These are phyloP conservation scores for Podospora pseudocomata DNA, from an alignment of 495 filamentous ascomycete genomes.

Conservation along the genomic window DNA sequence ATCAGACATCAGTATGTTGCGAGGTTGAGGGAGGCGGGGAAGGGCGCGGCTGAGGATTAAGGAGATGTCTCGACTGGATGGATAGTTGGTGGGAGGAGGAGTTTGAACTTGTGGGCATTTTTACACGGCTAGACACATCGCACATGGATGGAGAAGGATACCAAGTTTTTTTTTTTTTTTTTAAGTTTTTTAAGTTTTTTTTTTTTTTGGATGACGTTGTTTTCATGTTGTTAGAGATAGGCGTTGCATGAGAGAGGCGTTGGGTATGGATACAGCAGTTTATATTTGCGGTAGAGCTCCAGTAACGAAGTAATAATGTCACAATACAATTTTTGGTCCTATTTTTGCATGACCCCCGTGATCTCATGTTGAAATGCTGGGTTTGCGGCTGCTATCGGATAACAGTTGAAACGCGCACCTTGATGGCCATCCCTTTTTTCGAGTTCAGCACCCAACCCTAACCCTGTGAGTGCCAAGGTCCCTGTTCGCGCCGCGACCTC, in stretches of 20 bases:
- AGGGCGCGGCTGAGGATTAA: slow-evolving; percentile 35
- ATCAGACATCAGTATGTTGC: slow-evolving; percentile 61
- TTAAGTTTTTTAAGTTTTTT: neutral
- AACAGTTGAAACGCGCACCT: neutral
- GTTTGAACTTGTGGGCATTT: neutral
- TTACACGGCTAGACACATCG: neutral
- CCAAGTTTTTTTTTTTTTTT: neutral
- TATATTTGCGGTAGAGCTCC: neutral
- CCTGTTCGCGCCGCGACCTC: neutral
- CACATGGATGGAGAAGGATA: slow-evolving; percentile 4
- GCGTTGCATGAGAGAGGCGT: slow-evolving; percentile 1
- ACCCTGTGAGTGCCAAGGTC: neutral
- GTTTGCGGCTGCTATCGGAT: neutral
- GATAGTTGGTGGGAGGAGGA: neutral
- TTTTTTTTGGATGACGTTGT: neutral
- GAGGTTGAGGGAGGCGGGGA: slow-evolving; percentile 31
- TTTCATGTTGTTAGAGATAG: neutral
- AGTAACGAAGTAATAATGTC: neutral
- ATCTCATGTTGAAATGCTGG: too few relatives aligned
- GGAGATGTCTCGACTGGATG: neutral
- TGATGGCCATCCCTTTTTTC: neutral
- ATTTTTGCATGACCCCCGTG: too few relatives aligned
- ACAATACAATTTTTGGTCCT: neutral
- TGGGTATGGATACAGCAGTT: slow-evolving; percentile 1
- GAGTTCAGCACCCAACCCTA: neutral